phyloP scores from a whole-genome alignment of 2,329 filamentous ascomycete species.

The Aspergillus quadricinctus region DNA sequence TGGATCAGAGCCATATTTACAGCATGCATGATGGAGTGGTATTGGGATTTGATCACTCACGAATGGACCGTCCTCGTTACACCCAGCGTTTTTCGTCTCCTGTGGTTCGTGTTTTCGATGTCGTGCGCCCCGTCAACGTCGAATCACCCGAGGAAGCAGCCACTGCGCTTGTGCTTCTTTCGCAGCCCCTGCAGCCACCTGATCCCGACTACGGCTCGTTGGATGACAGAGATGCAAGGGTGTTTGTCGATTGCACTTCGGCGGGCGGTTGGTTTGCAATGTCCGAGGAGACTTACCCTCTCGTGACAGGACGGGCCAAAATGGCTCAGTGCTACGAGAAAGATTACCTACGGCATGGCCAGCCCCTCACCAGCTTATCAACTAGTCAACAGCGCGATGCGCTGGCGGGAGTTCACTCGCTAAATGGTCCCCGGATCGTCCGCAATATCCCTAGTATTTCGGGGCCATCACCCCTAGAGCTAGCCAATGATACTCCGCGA shows the following conservation, averaged over 20 bases:
- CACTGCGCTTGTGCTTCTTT: conserved; percentile 74
- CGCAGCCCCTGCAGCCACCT: conserved; percentile 70
- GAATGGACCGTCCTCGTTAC: conserved; percentile 55
- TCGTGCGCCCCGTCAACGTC: conserved; percentile 68
- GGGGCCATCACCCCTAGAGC: conserved; percentile 31
- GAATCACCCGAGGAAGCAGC: conserved; percentile 57
- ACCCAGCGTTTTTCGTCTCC: conserved; percentile 68
- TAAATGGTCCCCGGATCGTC: conserved; percentile 46
- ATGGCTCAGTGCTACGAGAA: conserved; percentile 55
- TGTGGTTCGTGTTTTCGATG: conserved; percentile 83
- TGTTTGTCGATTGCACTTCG: conserved; percentile 84
- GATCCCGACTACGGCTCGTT: conserved; percentile 39
- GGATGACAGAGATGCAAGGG: conserved; percentile 56
- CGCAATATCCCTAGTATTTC: conserved; percentile 44
- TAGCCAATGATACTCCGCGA: conserved; percentile 36
- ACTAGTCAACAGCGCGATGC: conserved; percentile 53
- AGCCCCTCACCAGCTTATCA: conserved; percentile 35
- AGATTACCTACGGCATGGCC: conserved; percentile 41
- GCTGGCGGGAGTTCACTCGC: conserved; percentile 67
- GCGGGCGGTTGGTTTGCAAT: conserved; percentile 91
- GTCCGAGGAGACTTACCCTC: conserved; percentile 79
- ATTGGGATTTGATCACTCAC: conserved; percentile 69
- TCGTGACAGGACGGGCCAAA: conserved; percentile 68
- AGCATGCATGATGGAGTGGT: conserved; percentile 80
- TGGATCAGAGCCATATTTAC: conserved; percentile 86